Conservation (phyloP, 352 stramenopile genomes). For the Detonula confervacea region DNA sequence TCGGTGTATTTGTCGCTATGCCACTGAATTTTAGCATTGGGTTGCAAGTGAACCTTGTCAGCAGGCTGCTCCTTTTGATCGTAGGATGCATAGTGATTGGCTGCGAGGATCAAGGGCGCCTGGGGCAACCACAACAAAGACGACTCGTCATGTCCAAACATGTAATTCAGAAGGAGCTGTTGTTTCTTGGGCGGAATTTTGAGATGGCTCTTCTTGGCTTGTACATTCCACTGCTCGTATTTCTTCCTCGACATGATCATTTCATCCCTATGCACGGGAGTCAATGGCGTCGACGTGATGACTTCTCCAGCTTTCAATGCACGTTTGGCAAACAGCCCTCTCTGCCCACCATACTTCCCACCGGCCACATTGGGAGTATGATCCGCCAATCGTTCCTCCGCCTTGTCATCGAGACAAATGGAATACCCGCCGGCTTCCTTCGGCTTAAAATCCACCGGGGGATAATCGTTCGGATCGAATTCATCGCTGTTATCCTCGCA, state of each 20-base stretch:
- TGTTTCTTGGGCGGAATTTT: conserved; percentile 26
- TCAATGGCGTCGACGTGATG: conserved; percentile 50
- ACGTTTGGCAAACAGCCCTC: conserved; percentile 51
- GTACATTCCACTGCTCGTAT: conserved; percentile 31
- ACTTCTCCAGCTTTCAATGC: conserved; percentile 33
- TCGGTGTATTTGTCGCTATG: conserved; percentile 30
- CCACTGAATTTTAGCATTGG: conserved; percentile 68
- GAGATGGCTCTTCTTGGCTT: conserved; percentile 12
- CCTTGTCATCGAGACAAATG: conserved; percentile 1
- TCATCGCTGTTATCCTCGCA: conserved; percentile 6
- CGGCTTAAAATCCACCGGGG: background rate
- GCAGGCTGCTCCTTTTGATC: conserved; percentile 11
- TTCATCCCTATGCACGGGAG: conserved; percentile 43
- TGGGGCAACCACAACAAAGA: conserved; percentile 60
- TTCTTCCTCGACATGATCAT: background rate
- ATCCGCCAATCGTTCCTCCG: background rate
- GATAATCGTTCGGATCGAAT: conserved; percentile 1
- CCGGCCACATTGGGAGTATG: conserved; percentile 3
- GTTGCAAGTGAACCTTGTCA: background rate
- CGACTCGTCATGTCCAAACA: conserved; percentile 66
- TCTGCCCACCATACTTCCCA: conserved; percentile 20
- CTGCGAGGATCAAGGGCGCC: conserved; percentile 52
- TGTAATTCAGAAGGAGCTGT: conserved; percentile 73
- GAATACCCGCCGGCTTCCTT: background rate
- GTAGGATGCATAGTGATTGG: conserved; percentile 53